Conservation (phyloP, 2,329 filamentous ascomycete genomes). For the Arthroderma uncinatum region DNA sequence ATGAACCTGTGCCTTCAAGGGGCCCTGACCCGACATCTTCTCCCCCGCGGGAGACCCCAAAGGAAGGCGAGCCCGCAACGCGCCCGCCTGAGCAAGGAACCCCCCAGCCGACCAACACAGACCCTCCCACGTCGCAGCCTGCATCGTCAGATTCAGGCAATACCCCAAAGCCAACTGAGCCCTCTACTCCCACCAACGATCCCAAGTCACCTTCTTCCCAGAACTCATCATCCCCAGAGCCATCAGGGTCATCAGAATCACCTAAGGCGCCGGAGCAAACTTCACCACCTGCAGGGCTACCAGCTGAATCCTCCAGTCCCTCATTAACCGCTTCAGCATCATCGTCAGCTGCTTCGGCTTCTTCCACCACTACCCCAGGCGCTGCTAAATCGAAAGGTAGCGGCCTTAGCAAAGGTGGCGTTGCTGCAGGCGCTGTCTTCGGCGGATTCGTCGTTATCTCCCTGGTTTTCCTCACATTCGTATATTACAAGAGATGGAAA, state of each 20-base stretch:
- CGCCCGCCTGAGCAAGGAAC: not conserved
- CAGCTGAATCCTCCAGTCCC: not conserved
- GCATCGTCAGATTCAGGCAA: not conserved
- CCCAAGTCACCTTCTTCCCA: conserved; percentile 1
- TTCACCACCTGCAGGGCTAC: not conserved
- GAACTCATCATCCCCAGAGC: not conserved
- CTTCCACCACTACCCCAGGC: conserved; percentile 4
- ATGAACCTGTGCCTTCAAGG: not conserved
- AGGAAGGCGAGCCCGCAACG: not conserved
- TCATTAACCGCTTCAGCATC: not conserved
- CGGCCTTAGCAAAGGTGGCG: conserved; percentile 7
- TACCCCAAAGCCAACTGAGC: not conserved
- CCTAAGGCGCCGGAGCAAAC: not conserved
- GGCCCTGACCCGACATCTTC: not conserved
- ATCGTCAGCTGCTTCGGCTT: not conserved
- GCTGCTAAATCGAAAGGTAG: conserved; percentile 2
- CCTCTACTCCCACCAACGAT: not conserved
- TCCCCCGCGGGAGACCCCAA: not conserved
- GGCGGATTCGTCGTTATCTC: conserved; percentile 13
- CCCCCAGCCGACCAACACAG: not conserved
- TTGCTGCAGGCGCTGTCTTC: conserved; percentile 15
- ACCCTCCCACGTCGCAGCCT: not conserved
- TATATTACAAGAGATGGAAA: conserved; percentile 14
- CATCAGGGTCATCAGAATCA: not conserved
- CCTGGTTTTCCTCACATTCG: conserved; percentile 11